A percentile compares a stretch with the other conserved stretches of the same genome.
Evolutionary conservation across 257 asterid genomes (phyloP).

Genomic region (Buddleja alternifolia): DNA sequence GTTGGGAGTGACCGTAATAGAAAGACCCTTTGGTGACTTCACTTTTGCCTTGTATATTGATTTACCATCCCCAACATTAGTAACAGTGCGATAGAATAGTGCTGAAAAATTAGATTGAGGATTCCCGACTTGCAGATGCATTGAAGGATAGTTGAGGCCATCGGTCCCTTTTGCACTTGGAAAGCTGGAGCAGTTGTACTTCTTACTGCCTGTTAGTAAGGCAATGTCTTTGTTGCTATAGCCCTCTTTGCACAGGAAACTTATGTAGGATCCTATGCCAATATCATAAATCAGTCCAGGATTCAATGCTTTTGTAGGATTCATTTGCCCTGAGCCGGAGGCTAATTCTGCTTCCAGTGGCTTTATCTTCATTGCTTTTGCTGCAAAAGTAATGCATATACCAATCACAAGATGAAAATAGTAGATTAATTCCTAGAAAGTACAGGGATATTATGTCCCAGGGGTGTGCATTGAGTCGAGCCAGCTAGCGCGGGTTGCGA

Average conservation of each 20-base stretch:
- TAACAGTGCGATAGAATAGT: conserved; percentile 58
- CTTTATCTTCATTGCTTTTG: conserved; percentile 49
- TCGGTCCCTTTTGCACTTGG: conserved; percentile 56
- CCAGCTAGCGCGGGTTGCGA: too few relatives aligned
- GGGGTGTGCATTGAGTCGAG: too few relatives aligned
- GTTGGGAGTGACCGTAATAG: conserved; percentile 51
- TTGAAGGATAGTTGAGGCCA: conserved; percentile 73
- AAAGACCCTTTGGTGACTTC: conserved; percentile 39
- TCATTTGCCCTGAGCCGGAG: conserved; percentile 64
- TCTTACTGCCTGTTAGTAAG: conserved; percentile 45
- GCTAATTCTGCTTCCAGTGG: conserved; percentile 52
- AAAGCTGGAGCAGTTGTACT: conserved; percentile 47
- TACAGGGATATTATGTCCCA: too few relatives aligned
- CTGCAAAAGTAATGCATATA: too few relatives aligned
- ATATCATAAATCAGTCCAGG: conserved; percentile 76
- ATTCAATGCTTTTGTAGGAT: conserved; percentile 57
- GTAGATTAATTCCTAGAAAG: too few relatives aligned
- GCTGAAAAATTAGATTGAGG: conserved; percentile 53
- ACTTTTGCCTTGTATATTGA: conserved; percentile 54
- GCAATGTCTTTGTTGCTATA: conserved; percentile 41
- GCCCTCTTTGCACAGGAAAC: conserved; percentile 67
- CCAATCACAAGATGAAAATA: too few relatives aligned
- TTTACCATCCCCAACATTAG: conserved; percentile 48
- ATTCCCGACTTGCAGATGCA: conserved; percentile 46
- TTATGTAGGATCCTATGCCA: conserved; percentile 41